Evolutionary conservation across 2,329 filamentous ascomycete species (phyloP).

Genomic region (Coniochaeta hoffmannii): DNA sequence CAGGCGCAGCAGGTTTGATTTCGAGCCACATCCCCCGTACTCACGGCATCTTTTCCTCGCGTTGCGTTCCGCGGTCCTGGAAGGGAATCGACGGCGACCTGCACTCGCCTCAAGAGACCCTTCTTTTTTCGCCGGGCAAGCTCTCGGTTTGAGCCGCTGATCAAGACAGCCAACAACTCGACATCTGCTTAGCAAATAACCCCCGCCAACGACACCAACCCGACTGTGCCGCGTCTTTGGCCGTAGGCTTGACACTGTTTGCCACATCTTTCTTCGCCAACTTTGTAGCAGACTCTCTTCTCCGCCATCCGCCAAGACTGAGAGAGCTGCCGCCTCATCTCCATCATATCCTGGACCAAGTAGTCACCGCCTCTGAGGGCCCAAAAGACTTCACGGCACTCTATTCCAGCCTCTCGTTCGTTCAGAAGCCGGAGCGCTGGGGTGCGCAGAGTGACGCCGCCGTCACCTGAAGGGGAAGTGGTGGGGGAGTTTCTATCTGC

Average conservation of each 20-base stretch:
- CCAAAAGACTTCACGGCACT: background rate
- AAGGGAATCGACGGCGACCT: conserved; percentile 2
- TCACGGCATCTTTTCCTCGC: background rate
- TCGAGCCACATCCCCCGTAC: background rate
- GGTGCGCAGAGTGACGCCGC: conserved; percentile 27
- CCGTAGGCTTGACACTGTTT: too few relatives aligned
- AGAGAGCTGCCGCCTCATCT: background rate
- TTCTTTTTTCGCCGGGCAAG: background rate
- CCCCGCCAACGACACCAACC: background rate
- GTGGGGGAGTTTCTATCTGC: conserved; percentile 45
- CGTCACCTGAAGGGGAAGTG: conserved; percentile 38
- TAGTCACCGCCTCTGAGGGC: background rate
- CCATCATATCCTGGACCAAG: background rate
- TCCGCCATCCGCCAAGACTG: background rate
- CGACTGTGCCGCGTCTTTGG: background rate
- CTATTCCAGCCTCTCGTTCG: background rate
- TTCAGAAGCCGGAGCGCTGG: background rate
- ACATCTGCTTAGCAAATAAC: background rate
- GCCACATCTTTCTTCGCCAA: background rate
- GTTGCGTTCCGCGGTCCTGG: background rate
- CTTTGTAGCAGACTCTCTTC: background rate
- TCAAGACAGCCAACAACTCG: background rate
- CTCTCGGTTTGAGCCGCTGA: conserved; percentile 1
- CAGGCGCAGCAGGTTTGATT: background rate
- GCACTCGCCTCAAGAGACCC: background rate